Evolutionary conservation across 305 asterid species (phyloP).

Genomic region (Solanum aculeatissimum): DNA sequence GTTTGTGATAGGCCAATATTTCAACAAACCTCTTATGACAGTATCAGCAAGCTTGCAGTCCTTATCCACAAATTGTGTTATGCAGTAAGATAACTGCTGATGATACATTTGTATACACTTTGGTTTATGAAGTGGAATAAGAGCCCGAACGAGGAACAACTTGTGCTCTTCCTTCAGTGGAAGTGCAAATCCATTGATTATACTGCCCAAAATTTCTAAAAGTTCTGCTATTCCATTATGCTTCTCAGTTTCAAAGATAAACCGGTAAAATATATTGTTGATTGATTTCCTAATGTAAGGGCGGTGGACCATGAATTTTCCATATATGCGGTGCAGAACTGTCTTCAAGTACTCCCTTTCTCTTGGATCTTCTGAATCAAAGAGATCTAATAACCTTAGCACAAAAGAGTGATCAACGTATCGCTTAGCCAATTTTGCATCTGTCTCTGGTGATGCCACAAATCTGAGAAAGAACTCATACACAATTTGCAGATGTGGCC

Average conservation of each 20-base stretch:
- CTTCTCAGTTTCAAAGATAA: constrained; percentile 82
- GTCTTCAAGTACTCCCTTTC: constrained; percentile 84
- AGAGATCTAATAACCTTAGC: constrained; percentile 59
- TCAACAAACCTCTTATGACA: constrained; percentile 76
- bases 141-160: constrained; percentile 71
- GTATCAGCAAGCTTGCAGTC: constrained; percentile 93
- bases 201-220: constrained; percentile 84
- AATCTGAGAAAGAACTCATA: constrained; percentile 83
- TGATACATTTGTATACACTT: constrained; percentile 74
- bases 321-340: constrained; percentile 75
- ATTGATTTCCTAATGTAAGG: constrained; percentile 82
- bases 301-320: constrained; percentile 95
- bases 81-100: constrained; percentile 90
- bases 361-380: constrained; percentile 87
- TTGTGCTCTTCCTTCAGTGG: constrained; percentile 95
- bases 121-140: constrained; percentile 93
- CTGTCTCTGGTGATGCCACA: constrained; percentile 90
- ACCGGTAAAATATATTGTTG: constrained; percentile 67
- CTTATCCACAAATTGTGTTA: constrained; percentile 84
- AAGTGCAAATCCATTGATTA: constrained; percentile 86
- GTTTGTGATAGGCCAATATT: constrained; percentile 93
- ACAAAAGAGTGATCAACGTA: constrained; percentile 80
- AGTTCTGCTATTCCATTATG: constrained; percentile 89
- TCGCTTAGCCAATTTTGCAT: constrained; percentile 87
- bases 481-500: constrained; percentile 92